Evolutionary conservation across 805 yeast genomes (phyloP).

Genomic region (Dipodascus albidus): DNA sequence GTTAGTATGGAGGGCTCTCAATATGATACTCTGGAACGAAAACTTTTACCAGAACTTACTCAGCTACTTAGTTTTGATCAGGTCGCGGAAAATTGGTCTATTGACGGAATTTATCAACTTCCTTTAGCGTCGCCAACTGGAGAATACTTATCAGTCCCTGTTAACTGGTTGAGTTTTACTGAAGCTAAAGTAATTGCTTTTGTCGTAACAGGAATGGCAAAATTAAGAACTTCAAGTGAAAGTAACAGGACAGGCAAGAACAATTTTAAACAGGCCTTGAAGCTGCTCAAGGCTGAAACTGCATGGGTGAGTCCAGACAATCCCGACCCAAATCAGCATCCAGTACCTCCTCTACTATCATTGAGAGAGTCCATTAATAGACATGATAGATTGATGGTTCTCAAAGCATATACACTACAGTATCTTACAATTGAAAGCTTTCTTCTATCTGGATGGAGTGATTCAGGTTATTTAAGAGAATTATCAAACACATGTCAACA

Average conservation of each 20-base stretch:
- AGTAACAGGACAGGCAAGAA: background rate
- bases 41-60: background rate
- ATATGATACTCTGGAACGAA: background rate
- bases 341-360: background rate
- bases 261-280: background rate
- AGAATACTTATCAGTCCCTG: background rate
- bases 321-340: background rate
- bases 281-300: background rate
- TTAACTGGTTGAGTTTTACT: background rate
- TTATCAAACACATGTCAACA: background rate
- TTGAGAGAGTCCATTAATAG: background rate
- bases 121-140: background rate
- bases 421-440: background rate
- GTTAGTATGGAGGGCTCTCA: background rate
- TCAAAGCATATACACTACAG: background rate
- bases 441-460: background rate
- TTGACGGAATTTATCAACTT: background rate
- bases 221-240: background rate
- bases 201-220: background rate
- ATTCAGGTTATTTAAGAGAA: background rate
- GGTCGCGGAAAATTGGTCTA: background rate
- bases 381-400: background rate
- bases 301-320: background rate
- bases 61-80: background rate
- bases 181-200: background rate